Conservation (phyloP, 1,284 basidiomycete genomes). For the Ceratobasidium sp. region DNA sequence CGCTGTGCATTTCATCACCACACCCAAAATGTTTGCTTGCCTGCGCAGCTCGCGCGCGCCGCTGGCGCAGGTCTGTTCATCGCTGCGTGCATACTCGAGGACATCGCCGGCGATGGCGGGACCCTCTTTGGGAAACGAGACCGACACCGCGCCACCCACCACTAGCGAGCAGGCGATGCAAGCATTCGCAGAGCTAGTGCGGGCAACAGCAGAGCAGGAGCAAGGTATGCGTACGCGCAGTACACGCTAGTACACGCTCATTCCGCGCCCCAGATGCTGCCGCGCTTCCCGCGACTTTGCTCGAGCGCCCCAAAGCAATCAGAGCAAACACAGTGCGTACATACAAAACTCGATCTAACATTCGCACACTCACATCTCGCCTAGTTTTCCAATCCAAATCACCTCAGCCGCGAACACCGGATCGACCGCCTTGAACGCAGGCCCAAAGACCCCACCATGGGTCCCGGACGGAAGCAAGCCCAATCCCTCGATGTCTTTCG, state of each 20-base stretch:
- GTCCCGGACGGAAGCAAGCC: slow-evolving; percentile 67
- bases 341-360: not conserved
- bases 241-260: slow-evolving; percentile 1
- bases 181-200: slow-evolving; percentile 33
- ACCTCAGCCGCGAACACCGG: slow-evolving; percentile 38
- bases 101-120: slow-evolving; percentile 1
- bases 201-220: slow-evolving; percentile 24
- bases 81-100: slow-evolving; percentile 24
- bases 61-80: slow-evolving; percentile 7
- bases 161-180: slow-evolving; percentile 8
- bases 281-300: slow-evolving; percentile 32
- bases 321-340: slow-evolving; percentile 13
- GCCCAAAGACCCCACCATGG: slow-evolving; percentile 58
- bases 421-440: slow-evolving; percentile 1
- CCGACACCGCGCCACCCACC: not conserved
- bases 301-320: slow-evolving; percentile 27
- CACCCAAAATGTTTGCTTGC: slow-evolving; percentile 36
- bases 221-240: slow-evolving; percentile 9
- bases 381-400: slow-evolving; percentile 31
- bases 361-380: slow-evolving; percentile 7
- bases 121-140: not conserved
- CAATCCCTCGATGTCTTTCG: slow-evolving; percentile 70
- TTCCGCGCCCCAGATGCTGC: slow-evolving; percentile 28
- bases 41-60: slow-evolving; percentile 35
- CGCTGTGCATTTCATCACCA: slow-evolving; percentile 25